phyloP scores from a whole-genome alignment of 1,284 basidiomycete genomes.

The Irpex sp. region DNA sequence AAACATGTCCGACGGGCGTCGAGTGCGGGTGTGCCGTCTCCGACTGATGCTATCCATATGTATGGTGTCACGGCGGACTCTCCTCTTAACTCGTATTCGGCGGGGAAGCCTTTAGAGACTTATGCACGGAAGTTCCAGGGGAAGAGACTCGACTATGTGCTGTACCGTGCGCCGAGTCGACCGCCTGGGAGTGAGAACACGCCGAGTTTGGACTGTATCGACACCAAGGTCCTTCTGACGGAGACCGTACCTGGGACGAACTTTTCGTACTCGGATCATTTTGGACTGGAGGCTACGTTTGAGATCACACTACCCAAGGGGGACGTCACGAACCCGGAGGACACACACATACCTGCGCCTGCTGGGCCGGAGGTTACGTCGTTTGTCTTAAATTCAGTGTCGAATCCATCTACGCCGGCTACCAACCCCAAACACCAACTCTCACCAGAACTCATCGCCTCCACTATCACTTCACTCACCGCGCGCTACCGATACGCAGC shows the following conservation, averaged over 20 bases:
- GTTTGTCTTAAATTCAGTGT: neutral
- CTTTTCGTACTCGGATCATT: conserved; percentile 96
- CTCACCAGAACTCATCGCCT: conserved; percentile 42
- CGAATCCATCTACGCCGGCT: conserved; percentile 8
- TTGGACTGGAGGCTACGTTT: conserved; percentile 82
- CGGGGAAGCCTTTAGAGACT: conserved; percentile 58
- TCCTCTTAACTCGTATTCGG: conserved; percentile 86
- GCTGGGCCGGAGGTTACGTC: neutral
- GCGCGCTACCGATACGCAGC: conserved; percentile 60
- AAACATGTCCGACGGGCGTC: conserved; percentile 20
- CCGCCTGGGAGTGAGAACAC: neutral
- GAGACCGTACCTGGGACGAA: conserved; percentile 65
- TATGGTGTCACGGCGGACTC: conserved; percentile 95
- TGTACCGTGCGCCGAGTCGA: conserved; percentile 47
- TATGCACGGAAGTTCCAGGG: conserved; percentile 65
- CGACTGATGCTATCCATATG: conserved; percentile 53
- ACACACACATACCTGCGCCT: conserved; percentile 21
- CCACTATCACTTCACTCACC: conserved; percentile 55
- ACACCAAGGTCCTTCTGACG: conserved; percentile 71
- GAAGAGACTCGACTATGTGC: conserved; percentile 94
- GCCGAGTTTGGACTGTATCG: conserved; percentile 43
- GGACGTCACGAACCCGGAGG: conserved; percentile 16
- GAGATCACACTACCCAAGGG: conserved; percentile 35
- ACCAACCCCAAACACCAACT: conserved; percentile 26
- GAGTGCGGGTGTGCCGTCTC: conserved; percentile 27